phyloP scores from a whole-genome alignment of 2,329 filamentous ascomycete genomes.

The Metarhizium guizhouense region DNA sequence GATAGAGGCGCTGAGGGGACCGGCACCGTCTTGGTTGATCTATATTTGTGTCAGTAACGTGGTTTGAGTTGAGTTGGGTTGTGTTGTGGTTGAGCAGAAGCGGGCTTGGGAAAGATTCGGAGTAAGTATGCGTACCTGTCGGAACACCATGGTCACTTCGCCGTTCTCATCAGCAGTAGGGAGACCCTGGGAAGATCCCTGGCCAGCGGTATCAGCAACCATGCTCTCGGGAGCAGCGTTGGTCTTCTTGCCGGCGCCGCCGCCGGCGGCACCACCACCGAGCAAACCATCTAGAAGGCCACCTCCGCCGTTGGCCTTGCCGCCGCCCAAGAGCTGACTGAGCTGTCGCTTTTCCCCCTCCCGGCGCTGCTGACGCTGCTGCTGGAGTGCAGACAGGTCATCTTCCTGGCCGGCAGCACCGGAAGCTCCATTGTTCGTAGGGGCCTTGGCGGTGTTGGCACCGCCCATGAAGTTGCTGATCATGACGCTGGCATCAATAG shows the following conservation, averaged over 20 bases:
- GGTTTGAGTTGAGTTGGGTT: constrained; percentile 4
- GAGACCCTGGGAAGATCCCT: constrained; percentile 42
- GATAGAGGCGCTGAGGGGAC: constrained; percentile 50
- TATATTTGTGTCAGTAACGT: constrained; percentile 23
- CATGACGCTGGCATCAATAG: constrained; percentile 47
- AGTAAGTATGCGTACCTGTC: constrained; percentile 24
- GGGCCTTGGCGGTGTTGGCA: constrained; percentile 17
- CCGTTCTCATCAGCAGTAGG: constrained; percentile 54
- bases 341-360: constrained; percentile 19
- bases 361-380: constrained; percentile 10
- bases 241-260: background rate
- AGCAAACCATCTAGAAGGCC: background rate
- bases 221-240: constrained; percentile 31
- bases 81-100: background rate
- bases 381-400: constrained; percentile 23
- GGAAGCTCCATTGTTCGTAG: constrained; percentile 29
- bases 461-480: constrained; percentile 51
- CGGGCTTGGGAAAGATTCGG: background rate
- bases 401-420: constrained; percentile 34
- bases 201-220: constrained; percentile 45
- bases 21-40: constrained; percentile 64
- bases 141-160: constrained; percentile 53
- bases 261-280: background rate
- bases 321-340: constrained; percentile 20
- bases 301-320: background rate